Conservation (phyloP, 345 rosid genomes). For the Carallia brachiata region DNA sequence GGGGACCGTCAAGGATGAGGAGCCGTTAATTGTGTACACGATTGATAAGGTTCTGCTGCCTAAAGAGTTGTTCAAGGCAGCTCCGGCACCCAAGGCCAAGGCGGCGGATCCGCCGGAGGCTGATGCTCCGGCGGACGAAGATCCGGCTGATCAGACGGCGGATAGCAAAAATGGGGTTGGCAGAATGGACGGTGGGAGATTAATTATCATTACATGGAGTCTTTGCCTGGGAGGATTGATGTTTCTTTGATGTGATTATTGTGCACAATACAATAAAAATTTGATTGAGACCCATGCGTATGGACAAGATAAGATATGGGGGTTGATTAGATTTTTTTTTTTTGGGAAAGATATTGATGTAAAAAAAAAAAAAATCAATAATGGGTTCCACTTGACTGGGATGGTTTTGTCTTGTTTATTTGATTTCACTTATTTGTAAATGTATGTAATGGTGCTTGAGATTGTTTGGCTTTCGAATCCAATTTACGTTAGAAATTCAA, state of each 20-base stretch:
- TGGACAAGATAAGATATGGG: background rate
- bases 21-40: slow-evolving; percentile 27
- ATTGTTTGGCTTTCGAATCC: too few relatives aligned
- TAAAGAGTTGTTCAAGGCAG: slow-evolving; percentile 27
- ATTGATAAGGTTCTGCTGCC: slow-evolving; percentile 28
- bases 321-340: too few relatives aligned
- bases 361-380: too few relatives aligned
- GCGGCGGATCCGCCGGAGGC: slow-evolving; percentile 19
- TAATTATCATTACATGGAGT: slow-evolving; percentile 35
- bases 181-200: slow-evolving; percentile 33
- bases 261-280: background rate
- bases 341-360: too few relatives aligned
- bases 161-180: slow-evolving; percentile 18
- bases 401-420: too few relatives aligned
- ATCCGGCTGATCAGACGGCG: slow-evolving; percentile 20
- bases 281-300: background rate
- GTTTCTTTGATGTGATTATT: slow-evolving; percentile 2
- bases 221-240: slow-evolving; percentile 38
- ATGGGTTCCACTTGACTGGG: too few relatives aligned
- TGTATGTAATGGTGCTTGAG: too few relatives aligned
- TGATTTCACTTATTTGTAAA: too few relatives aligned
- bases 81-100: slow-evolving; percentile 20
- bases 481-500: too few relatives aligned
- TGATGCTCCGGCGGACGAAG: slow-evolving; percentile 18
- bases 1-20: slow-evolving; percentile 34